Evolutionary conservation across 1,139 yeast genomes (phyloP).

Genomic region (Keqinozyma sinolaborantium): DNA sequence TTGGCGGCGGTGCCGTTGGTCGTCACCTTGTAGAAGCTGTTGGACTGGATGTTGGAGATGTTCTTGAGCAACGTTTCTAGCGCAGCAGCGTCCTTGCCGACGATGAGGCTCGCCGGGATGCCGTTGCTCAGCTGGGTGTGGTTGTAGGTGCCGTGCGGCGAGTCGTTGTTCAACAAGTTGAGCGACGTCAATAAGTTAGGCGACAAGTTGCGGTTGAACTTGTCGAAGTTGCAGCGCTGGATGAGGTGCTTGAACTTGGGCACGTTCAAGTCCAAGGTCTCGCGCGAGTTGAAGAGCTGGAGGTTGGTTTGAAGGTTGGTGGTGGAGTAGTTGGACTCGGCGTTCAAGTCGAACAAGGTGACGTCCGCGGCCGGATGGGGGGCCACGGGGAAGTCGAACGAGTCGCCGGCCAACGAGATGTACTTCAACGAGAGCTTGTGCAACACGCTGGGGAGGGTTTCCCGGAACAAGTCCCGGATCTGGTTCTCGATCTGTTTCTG

Average conservation of each 20-base stretch:
- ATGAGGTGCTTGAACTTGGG: conserved; percentile 55
- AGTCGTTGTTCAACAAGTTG: conserved; percentile 13
- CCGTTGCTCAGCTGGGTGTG: conserved; percentile 20
- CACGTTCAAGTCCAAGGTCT: conserved; percentile 67
- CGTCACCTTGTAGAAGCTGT: conserved; percentile 32
- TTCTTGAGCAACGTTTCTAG: conserved; percentile 39
- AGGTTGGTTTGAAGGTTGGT: conserved; percentile 64
- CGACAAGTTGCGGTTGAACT: conserved; percentile 29
- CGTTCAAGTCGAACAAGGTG: conserved; percentile 16
- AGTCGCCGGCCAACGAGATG: conserved; percentile 29
- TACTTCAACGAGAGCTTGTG: conserved; percentile 75
- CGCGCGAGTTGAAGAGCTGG: conserved; percentile 72
- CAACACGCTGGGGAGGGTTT: conserved; percentile 76
- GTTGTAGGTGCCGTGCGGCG: conserved; percentile 2
- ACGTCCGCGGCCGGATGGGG: conserved; percentile 11
- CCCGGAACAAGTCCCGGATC: conserved; percentile 75
- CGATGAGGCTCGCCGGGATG: conserved; percentile 35
- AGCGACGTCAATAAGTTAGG: conserved; percentile 41
- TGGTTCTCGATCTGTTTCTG: conserved; percentile 82
- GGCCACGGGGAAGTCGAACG: conserved; percentile 10
- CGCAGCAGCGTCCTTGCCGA: conserved; percentile 22
- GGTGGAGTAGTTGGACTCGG: conserved; percentile 49
- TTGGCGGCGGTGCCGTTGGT: conserved; percentile 24
- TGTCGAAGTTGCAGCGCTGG: conserved; percentile 51
- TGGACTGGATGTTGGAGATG: conserved; percentile 47